Evolutionary conservation across 73 alveolate genomes (phyloP).

Genomic region (Stentor coeruleus): DNA sequence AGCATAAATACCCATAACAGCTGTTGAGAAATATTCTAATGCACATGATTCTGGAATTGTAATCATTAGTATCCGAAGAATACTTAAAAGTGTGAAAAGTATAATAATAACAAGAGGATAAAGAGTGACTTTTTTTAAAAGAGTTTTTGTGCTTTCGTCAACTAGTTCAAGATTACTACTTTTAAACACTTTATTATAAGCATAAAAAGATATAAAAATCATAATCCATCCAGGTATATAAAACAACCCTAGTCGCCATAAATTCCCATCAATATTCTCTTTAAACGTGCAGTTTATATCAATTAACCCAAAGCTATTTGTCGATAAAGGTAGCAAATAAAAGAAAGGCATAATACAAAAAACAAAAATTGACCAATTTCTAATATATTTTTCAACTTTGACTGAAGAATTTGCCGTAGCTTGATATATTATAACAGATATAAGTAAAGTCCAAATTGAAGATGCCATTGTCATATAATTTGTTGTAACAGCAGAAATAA

Average conservation of each 20-base stretch:
- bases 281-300: background rate
- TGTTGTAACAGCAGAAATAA: background rate
- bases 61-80: background rate
- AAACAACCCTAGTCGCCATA: background rate
- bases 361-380: no score
- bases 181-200: background rate
- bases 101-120: background rate
- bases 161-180: no score
- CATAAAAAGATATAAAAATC: background rate
- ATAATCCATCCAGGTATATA: background rate
- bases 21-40: no score
- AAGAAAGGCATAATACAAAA: background rate
- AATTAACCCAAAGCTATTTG: background rate
- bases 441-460: background rate
- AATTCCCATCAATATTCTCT: background rate
- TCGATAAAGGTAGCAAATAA: background rate
- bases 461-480: background rate
- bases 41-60: background rate
- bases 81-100: no score
- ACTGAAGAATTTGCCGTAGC: background rate
- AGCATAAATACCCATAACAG: background rate
- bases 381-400: background rate
- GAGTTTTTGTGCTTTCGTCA: background rate
- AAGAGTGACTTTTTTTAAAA: background rate
- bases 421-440: background rate